Conservation (phyloP, 371 early-diverging fungal genomes). For the Mucor sp. region DNA sequence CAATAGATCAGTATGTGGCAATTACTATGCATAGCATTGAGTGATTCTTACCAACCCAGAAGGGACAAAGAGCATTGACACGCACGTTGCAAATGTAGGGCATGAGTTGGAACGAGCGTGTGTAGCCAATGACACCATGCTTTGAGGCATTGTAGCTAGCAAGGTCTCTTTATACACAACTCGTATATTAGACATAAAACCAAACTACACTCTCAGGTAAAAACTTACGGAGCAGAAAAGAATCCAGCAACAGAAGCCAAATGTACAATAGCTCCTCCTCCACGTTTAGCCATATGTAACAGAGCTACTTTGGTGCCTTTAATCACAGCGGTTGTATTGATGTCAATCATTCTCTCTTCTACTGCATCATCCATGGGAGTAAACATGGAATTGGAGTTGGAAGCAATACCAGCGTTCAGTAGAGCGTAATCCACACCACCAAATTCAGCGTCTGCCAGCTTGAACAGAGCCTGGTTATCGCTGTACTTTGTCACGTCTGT, state of each 20-base stretch:
- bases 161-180: not conserved
- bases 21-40: not conserved
- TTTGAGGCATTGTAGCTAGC: slow-evolving; percentile 84
- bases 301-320: slow-evolving; percentile 50
- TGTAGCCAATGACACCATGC: slow-evolving; percentile 88
- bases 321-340: slow-evolving; percentile 71
- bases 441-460: slow-evolving; percentile 52
- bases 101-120: slow-evolving; percentile 81
- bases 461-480: slow-evolving; percentile 52
- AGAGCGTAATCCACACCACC: slow-evolving; percentile 53
- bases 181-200: not conserved
- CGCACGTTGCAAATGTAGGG: slow-evolving; percentile 39
- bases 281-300: slow-evolving; percentile 39
- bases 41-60: slow-evolving; percentile 28
- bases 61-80: slow-evolving; percentile 38
- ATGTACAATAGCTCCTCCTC: slow-evolving; percentile 53
- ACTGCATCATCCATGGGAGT: slow-evolving; percentile 26
- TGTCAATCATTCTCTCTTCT: slow-evolving; percentile 55
- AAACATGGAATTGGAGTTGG: slow-evolving; percentile 30
- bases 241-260: slow-evolving; percentile 41
- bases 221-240: slow-evolving; percentile 11
- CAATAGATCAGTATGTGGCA: not conserved
- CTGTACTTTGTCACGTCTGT: slow-evolving; percentile 64
- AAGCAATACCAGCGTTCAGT: slow-evolving; percentile 64
- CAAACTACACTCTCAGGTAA: not conserved